phyloP scores from a whole-genome alignment of 2,329 filamentous ascomycete genomes.

The Colletotrichum kahawae region DNA sequence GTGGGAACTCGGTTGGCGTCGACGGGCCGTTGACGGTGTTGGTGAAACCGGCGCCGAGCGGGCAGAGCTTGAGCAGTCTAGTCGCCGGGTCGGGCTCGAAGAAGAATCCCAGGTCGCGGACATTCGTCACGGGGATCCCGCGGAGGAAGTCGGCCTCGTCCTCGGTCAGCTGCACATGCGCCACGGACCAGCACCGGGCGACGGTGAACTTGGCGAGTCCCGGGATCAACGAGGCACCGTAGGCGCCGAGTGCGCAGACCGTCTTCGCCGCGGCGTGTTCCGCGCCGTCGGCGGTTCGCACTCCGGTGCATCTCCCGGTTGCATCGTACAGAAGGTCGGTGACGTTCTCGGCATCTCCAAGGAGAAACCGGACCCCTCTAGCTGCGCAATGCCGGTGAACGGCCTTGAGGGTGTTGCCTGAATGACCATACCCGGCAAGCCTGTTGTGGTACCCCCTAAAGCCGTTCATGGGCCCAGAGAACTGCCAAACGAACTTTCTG shows the following conservation, averaged over 20 bases:
- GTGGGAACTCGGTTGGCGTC: constrained; percentile 32
- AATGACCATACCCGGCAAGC: constrained; percentile 62
- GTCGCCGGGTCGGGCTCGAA: constrained; percentile 68
- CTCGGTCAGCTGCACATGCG: constrained; percentile 61
- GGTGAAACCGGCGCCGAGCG: constrained; percentile 62
- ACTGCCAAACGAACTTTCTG: constrained; percentile 50
- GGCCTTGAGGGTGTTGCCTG: constrained; percentile 53
- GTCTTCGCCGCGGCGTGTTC: constrained; percentile 28
- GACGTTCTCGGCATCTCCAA: constrained; percentile 18
- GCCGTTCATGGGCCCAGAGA: constrained; percentile 47
- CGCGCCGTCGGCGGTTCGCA: neutral
- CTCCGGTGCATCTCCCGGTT: neutral
- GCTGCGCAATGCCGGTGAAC: constrained; percentile 46
- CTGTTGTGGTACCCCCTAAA: constrained; percentile 66
- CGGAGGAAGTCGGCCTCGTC: constrained; percentile 58
- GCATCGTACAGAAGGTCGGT: neutral
- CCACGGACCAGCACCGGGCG: constrained; percentile 64
- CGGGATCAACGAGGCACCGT: constrained; percentile 50
- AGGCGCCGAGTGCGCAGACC: constrained; percentile 57
- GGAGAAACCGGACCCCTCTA: constrained; percentile 42
- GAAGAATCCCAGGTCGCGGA: constrained; percentile 67
- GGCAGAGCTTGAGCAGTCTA: constrained; percentile 64
- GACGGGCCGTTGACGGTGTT: constrained; percentile 33
- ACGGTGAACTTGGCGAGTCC: constrained; percentile 53
- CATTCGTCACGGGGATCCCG: constrained; percentile 65